Evolutionary conservation across 306 rosid species (phyloP).

Genomic region (Cyclanthera cordifolia): DNA sequence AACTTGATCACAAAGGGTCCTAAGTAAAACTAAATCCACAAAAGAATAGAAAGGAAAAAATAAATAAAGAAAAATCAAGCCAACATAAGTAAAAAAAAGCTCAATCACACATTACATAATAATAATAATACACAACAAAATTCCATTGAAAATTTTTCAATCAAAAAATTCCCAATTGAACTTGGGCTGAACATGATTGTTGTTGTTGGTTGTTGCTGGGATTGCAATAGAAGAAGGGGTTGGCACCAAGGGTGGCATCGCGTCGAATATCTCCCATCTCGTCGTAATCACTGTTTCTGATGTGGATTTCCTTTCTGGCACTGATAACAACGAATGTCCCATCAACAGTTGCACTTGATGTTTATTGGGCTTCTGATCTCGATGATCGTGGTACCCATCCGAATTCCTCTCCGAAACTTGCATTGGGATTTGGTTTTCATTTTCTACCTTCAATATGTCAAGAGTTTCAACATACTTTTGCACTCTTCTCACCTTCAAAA

Average conservation of each 20-base stretch:
- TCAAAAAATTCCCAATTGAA: conserved; percentile 20
- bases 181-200: neutral
- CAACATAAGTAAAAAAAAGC: neutral
- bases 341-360: neutral
- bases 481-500: conserved; percentile 54
- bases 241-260: conserved; percentile 2
- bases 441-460: conserved; percentile 36
- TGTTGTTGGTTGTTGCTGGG: neutral
- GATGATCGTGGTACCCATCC: neutral
- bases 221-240: neutral
- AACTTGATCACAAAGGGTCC: conserved; percentile 10
- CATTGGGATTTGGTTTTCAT: neutral
- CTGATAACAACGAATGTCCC: neutral
- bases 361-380: neutral
- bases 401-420: neutral
- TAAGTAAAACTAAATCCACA: conserved; percentile 12
- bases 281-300: conserved; percentile 41
- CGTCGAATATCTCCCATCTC: conserved; percentile 81
- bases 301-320: conserved; percentile 25
- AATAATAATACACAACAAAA: neutral
- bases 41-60: neutral
- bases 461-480: conserved; percentile 56
- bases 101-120: conserved; percentile 6
- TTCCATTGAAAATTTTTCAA: neutral
- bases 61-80: neutral